phyloP scores from a whole-genome alignment of 441 rosid genomes.

The Sinapis alba region DNA sequence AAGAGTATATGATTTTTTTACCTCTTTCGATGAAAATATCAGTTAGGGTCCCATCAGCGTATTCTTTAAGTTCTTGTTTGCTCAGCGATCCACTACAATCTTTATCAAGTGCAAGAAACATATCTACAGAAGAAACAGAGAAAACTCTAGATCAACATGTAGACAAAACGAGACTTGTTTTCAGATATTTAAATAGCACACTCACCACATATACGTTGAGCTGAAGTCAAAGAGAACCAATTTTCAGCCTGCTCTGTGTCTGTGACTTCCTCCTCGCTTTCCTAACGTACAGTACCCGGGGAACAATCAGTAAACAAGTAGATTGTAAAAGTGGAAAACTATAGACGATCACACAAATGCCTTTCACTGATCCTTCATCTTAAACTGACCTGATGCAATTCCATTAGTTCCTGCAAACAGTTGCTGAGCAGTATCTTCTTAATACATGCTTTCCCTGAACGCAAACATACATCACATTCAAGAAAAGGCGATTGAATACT shows the following conservation, averaged over 20 bases:
- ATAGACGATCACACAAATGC: background rate
- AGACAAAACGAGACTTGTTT: conserved; percentile 4
- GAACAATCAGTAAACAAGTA: conserved; percentile 5
- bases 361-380: conserved; percentile 1
- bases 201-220: conserved; percentile 96
- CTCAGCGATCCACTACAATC: conserved; percentile 89
- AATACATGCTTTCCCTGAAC: conserved; percentile 93
- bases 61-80: conserved; percentile 96
- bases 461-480: conserved; percentile 15
- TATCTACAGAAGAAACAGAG: conserved; percentile 54
- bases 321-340: background rate
- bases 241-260: conserved; percentile 99
- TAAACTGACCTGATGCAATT: conserved; percentile 85
- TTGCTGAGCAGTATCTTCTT: conserved; percentile 96
- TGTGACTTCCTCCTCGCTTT: conserved; percentile 96
- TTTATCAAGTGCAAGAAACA: conserved; percentile 95
- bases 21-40: conserved; percentile 97
- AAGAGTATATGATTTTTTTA: conserved; percentile 36
- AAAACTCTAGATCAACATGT: conserved; percentile 6
- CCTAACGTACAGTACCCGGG: conserved; percentile 50
- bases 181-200: conserved; percentile 3
- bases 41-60: conserved; percentile 95
- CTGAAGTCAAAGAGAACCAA: conserved; percentile 99
- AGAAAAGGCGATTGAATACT: background rate
- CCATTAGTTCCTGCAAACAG: conserved; percentile 99